Evolutionary conservation across 106 monocot genomes (phyloP).

Genomic region (Agapanthus africanus): DNA sequence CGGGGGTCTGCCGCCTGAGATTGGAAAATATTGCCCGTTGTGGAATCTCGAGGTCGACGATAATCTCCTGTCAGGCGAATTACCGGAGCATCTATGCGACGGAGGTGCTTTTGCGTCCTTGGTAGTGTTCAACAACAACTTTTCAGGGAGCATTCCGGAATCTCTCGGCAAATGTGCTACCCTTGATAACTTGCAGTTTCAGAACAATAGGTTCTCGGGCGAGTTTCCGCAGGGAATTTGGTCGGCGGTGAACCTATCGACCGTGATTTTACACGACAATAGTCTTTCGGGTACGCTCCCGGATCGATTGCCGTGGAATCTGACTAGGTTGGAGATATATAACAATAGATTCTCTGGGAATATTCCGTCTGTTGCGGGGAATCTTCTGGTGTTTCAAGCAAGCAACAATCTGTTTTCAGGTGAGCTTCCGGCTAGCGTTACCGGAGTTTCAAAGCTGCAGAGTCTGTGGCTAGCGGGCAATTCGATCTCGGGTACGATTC

Average conservation of each 20-base stretch:
- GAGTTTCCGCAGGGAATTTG: conserved; percentile 48
- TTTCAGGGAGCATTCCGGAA: conserved; percentile 51
- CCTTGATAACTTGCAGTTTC: conserved; percentile 30
- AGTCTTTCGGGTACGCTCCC: conserved; percentile 60
- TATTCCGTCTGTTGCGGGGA: conserved; percentile 32
- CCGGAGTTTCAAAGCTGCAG: conserved; percentile 32
- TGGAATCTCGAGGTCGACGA: conserved; percentile 21
- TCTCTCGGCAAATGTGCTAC: conserved; percentile 40
- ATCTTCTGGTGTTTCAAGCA: conserved; percentile 36
- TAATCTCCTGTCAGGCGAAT: conserved; percentile 24
- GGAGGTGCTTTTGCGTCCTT: conserved; percentile 15
- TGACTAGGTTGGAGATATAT: conserved; percentile 33
- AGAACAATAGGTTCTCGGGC: conserved; percentile 48
- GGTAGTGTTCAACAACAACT: conserved; percentile 40
- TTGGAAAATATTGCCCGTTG: conserved; percentile 29
- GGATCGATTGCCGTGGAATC: conserved; percentile 33
- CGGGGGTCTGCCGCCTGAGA: conserved; percentile 27
- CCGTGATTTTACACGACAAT: conserved; percentile 31
- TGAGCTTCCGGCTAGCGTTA: conserved; percentile 24
- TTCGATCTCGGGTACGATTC: conserved; percentile 52
- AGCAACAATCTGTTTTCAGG: conserved; percentile 59
- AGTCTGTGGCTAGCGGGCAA: conserved; percentile 37
- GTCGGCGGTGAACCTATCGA: conserved; percentile 34
- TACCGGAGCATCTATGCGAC: conserved; percentile 41
- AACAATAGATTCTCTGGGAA: conserved; percentile 62